Base-by-base conservation (phyloP, 2,329 filamentous ascomycete genomes). In the Penicillium griseofulvum region DNA sequence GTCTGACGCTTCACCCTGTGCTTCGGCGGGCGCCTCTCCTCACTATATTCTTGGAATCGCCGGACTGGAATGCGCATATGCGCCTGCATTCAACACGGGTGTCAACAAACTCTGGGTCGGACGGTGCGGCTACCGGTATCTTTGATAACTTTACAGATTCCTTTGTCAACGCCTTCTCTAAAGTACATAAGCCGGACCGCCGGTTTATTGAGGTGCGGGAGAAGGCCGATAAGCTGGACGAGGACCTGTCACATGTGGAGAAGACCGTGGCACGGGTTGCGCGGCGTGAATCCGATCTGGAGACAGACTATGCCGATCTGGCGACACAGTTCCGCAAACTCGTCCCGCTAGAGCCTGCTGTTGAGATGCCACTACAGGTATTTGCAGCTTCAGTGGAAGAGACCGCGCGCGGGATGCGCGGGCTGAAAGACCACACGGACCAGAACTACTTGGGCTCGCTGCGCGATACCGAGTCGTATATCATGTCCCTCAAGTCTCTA, bases 31-130 rank as follows among this genome's bases (percentile, higher is more conserved):
- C 90, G 0, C 82, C 87, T 26, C 86, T 97, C 36, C 81, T 99
- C 31, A 88, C 94, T 65, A 87, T 87, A 56, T 99, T 99, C 72
- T 85, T 99, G 60, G 94, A 99, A 75, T 92, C 88, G 56, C 84
- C 83, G 26, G 94, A 99, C 74, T 99, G 94, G 94, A 97, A 99
- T 73, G 89, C 91, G 33, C 93, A 91, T 44, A 97, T 99, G 92
- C 87, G 87, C 66, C 85, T 85, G 62, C 85, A 91, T 45, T 84
- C 87, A 11, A 81, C 84, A 49, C 83, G 93, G 44, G 83, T 81
- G 28, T 83, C 86, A 58, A 80, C 74, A 17, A 75, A 71, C 48
- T 71, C 75, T 12, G 72, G 74, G 14, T 71, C 74, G 7, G 71
- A 74, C 9, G 71, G 68, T 36, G 75, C 76, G 7, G 70, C 70